Evolutionary conservation across 2,329 filamentous ascomycete species (phyloP).

Genomic region (Grosmannia penicillata): DNA sequence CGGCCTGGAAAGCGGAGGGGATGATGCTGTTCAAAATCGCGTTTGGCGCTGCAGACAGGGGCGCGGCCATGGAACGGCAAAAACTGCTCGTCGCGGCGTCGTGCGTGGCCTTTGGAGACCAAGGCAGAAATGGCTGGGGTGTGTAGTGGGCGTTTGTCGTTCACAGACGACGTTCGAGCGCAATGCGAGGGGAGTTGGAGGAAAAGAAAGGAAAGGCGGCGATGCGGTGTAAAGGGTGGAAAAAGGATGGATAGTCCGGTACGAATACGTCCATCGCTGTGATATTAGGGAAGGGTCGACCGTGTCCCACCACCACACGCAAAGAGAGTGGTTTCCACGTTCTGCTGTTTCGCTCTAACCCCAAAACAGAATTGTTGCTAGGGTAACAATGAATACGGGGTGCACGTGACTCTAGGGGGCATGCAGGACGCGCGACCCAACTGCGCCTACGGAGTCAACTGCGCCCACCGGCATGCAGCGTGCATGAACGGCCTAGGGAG

Average conservation of each 20-base stretch:
- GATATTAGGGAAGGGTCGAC: constrained; percentile 3
- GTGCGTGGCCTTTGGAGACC: too few relatives aligned
- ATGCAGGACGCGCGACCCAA: too few relatives aligned
- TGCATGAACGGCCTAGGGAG: too few relatives aligned
- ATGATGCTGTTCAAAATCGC: constrained; percentile 21
- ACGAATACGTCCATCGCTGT: too few relatives aligned
- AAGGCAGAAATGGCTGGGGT: too few relatives aligned
- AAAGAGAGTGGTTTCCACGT: background rate
- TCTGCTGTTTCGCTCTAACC: constrained; percentile 5
- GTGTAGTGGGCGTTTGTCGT: background rate
- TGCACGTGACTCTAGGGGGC: background rate
- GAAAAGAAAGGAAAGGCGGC: background rate
- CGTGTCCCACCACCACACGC: background rate
- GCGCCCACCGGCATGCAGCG: too few relatives aligned
- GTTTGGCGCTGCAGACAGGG: constrained; percentile 23
- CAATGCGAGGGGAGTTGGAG: background rate
- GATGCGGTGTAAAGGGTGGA: background rate
- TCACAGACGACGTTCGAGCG: background rate
- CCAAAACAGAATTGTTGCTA: constrained; percentile 3
- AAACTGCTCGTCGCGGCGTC: too few relatives aligned
- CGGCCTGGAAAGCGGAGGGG: constrained; percentile 17
- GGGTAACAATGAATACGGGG: background rate
- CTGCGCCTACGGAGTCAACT: too few relatives aligned
- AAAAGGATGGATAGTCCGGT: background rate
- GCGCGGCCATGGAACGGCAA: constrained; percentile 24